phyloP scores from a whole-genome alignment of 1,284 basidiomycete species.

The Sporisorium exsertum region DNA sequence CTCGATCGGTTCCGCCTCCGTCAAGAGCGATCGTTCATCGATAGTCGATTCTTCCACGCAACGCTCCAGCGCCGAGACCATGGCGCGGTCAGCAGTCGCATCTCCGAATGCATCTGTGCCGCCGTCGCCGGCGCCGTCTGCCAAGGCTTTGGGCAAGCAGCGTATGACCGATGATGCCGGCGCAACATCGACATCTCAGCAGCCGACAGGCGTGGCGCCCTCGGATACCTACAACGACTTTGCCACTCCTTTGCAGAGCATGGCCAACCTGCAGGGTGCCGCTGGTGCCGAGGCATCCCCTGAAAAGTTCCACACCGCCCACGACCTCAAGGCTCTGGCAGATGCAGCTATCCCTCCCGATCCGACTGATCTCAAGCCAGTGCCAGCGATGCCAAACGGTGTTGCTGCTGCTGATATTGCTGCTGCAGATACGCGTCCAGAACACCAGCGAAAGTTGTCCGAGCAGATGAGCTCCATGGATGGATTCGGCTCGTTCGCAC shows the following conservation, averaged over 20 bases:
- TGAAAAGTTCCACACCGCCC: constrained; percentile 46
- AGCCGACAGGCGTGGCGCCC: constrained; percentile 10
- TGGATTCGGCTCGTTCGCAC: constrained; percentile 27
- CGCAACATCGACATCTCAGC: not conserved
- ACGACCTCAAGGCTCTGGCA: constrained; percentile 38
- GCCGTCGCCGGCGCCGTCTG: constrained; percentile 27
- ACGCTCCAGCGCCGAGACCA: constrained; percentile 14
- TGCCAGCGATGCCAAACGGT: constrained; percentile 6
- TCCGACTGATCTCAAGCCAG: constrained; percentile 8
- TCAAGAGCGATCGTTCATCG: constrained; percentile 33
- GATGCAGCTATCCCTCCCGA: constrained; percentile 30
- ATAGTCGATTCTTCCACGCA: constrained; percentile 13
- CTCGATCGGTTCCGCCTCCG: constrained; percentile 29
- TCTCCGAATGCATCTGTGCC: constrained; percentile 7
- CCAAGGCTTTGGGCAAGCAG: constrained; percentile 39
- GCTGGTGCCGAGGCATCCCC: constrained; percentile 25
- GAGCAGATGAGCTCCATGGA: constrained; percentile 29
- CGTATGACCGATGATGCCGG: constrained; percentile 4
- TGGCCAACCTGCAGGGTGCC: constrained; percentile 28
- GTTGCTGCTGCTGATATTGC: not conserved
- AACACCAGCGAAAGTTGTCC: constrained; percentile 26
- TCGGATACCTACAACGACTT: constrained; percentile 31
- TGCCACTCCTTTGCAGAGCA: constrained; percentile 43
- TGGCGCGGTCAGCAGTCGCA: not conserved
- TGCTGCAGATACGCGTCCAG: constrained; percentile 13